A percentile compares a stretch with the other conserved stretches of the same genome.
These are phyloP conservation scores for Kernera saxatilis DNA, from an alignment of 345 rosid species.

Conservation along the genomic window DNA sequence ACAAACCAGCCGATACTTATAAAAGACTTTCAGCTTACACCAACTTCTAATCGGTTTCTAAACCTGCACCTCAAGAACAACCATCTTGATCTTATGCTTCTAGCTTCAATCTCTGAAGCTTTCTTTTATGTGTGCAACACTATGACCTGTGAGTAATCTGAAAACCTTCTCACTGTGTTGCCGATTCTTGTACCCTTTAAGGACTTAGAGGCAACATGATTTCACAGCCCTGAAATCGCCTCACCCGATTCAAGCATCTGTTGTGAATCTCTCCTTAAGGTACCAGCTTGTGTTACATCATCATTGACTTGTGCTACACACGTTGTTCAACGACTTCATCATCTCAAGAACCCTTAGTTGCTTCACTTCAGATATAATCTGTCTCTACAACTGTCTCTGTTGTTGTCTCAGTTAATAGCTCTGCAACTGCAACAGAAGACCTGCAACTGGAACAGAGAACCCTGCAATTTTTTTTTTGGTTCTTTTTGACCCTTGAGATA, in stretches of 20 bases:
- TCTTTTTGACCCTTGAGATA: background rate
- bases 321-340: background rate
- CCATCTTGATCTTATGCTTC: background rate
- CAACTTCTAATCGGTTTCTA: background rate
- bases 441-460: too few relatives aligned
- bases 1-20: background rate
- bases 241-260: background rate
- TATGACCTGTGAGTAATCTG: background rate
- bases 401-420: background rate
- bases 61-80: too few relatives aligned
- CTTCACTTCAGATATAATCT: too few relatives aligned
- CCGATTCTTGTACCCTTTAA: background rate
- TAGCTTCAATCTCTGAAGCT: background rate
- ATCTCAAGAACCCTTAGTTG: too few relatives aligned
- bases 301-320: background rate
- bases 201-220: background rate
- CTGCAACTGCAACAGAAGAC: background rate
- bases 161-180: background rate
- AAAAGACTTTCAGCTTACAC: background rate
- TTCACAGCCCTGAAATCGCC: background rate
- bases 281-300: background rate
- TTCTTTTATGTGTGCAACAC: background rate
- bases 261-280: background rate
- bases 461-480: too few relatives aligned
- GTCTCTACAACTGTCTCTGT: too few relatives aligned